phyloP scores from a whole-genome alignment of 345 rosid species.

The Populus davidiana region DNA sequence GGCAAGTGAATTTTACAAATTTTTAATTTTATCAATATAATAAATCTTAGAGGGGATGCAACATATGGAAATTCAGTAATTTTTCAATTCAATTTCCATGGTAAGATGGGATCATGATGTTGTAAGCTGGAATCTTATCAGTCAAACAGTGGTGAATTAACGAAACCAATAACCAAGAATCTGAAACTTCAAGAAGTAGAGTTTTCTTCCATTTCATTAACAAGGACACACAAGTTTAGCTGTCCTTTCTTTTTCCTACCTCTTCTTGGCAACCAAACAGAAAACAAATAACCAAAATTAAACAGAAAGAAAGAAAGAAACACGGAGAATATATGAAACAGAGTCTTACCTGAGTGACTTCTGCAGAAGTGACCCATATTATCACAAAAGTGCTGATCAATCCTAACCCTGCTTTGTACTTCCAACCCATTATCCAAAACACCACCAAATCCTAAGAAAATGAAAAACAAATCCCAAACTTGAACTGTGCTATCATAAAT shows the following conservation, averaged over 20 bases:
- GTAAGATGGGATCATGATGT: no score
- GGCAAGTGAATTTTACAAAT: background rate
- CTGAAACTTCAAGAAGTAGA: background rate
- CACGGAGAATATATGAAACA: background rate
- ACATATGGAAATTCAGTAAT: no score
- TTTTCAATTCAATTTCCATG: no score
- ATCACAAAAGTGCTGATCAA: constrained; percentile 48
- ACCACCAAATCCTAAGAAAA: background rate
- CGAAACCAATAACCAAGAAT: background rate
- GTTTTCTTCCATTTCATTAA: background rate
- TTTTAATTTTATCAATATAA: no score
- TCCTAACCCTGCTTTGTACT: constrained; percentile 51
- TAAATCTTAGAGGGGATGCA: no score
- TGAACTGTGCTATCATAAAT: background rate
- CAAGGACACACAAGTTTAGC: background rate
- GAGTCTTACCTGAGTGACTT: constrained; percentile 71
- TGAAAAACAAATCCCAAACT: background rate
- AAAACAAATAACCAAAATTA: background rate
- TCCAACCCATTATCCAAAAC: constrained; percentile 43
- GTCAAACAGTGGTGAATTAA: background rate
- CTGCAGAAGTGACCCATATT: constrained; percentile 83
- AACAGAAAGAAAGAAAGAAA: background rate
- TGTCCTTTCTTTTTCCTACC: background rate
- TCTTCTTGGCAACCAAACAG: constrained; percentile 16
- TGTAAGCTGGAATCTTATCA: no score